Base-by-base conservation (phyloP, 495 filamentous ascomycete species). In the Articulospora tetracladia region DNA sequence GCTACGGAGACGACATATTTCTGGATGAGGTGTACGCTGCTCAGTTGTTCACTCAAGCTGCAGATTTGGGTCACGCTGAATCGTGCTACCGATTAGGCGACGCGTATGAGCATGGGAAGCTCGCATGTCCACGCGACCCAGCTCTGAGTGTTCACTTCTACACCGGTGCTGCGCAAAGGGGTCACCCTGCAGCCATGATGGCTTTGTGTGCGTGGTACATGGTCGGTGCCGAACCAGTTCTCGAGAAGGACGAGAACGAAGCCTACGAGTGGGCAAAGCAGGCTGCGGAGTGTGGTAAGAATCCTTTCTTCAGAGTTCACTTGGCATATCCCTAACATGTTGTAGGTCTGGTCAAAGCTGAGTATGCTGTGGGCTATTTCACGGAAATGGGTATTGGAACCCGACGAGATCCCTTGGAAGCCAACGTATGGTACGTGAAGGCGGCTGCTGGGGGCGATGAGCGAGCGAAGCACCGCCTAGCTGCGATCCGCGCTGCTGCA, bases 141-240 rank as follows among this genome's bases (percentile, higher is more conserved):
- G 93, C 93, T 1, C 73, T 99, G 54, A 96, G 92, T 65, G 92
- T 99, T 20, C 94, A 99, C 70, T 98, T 97, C 69, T 99, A 99
- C 72, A 98, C 93, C 7, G 86, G 84, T 3, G 94, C 94, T 11
- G 94, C 94, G 12, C 90, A 95, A 64, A 75, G 79, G 13, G 90
- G 89, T 1, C 89, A 96, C 70, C 79, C 92, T 0, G 79, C 88
- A 44, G 94, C 92, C n/a, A 97, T 97, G 93, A 96, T 99, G 92
- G 92, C 92, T 19, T 80, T 99, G 23, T 98, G 94, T 70, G 94
- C 94, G 15, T 99, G 94, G 94, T 99, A 97, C 72, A 86, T 99
- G 73, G 89, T 98, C 10, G 94, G 94, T 0, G 95, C 94, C 10
- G 90, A 93, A 66, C 94, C 94, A 0, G 85, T 97, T 19, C 75